Evolutionary conservation across 2,329 filamentous ascomycete genomes (phyloP).

Genomic region (Pseudogymnoascus sp.): DNA sequence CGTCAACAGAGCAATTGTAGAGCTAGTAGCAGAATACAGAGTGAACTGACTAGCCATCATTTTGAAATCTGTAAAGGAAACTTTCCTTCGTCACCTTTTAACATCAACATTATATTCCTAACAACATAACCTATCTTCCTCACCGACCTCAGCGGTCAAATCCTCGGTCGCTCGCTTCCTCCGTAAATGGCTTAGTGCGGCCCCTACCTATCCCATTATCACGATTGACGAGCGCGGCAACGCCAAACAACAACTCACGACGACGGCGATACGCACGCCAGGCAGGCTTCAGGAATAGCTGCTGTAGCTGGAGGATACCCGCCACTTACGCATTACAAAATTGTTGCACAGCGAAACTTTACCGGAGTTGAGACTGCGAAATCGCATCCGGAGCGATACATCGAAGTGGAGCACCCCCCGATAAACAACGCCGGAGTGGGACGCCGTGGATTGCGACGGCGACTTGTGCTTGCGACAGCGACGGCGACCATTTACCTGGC

Average conservation of each 20-base stretch:
- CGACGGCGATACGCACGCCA: slow-evolving; percentile 1
- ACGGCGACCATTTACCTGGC: neutral
- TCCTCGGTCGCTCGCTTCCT: neutral
- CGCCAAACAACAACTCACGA: neutral
- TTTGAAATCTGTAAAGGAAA: neutral
- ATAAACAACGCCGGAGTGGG: slow-evolving; percentile 6
- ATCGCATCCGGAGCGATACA: neutral
- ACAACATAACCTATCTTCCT: neutral
- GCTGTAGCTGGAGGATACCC: neutral
- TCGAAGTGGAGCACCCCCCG: neutral
- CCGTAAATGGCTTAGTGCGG: slow-evolving; percentile 6
- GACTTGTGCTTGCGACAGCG: neutral
- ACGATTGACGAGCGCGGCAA: slow-evolving; percentile 6
- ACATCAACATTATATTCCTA: neutral
- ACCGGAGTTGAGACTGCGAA: neutral
- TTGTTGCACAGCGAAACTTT: neutral
- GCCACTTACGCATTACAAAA: neutral
- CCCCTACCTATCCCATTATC: slow-evolving; percentile 7
- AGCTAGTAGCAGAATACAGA: neutral
- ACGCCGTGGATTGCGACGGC: neutral
- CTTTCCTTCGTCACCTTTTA: neutral
- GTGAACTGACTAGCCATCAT: neutral
- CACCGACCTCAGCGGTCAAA: slow-evolving; percentile 4
- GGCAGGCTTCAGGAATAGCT: slow-evolving; percentile 3
- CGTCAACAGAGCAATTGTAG: neutral